phyloP scores from a whole-genome alignment of 2,329 filamentous ascomycete genomes.

The Colletotrichum musae region DNA sequence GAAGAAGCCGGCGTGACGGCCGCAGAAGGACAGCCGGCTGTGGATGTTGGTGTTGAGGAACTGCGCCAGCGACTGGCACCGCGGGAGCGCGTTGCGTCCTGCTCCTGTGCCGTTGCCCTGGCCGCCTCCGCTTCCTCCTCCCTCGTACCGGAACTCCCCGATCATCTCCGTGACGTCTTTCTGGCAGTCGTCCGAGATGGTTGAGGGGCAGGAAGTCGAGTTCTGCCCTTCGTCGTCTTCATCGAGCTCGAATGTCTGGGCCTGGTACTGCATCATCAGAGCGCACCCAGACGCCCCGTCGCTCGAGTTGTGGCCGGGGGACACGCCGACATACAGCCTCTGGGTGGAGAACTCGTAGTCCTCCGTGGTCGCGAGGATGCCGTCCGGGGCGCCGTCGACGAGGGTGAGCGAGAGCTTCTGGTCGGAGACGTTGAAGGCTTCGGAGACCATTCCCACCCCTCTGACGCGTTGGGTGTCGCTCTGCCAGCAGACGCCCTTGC shows the following conservation, averaged over 20 bases:
- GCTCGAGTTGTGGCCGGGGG: neutral
- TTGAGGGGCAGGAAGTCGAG: neutral
- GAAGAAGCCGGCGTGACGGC: neutral
- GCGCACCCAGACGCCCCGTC: neutral
- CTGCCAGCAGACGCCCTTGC: neutral
- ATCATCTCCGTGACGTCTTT: neutral
- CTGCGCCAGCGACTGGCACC: constrained; percentile 4
- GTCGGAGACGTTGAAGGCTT: neutral
- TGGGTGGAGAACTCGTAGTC: constrained; percentile 10
- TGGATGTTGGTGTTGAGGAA: constrained; percentile 14
- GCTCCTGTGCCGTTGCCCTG: neutral
- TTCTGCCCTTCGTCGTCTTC: neutral
- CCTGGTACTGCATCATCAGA: constrained; percentile 11
- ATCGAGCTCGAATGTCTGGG: neutral
- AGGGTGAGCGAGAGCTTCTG: neutral
- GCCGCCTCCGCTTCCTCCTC: neutral
- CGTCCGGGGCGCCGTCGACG: neutral
- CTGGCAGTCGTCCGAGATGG: neutral
- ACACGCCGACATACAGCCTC: constrained; percentile 9
- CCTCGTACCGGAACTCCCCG: neutral
- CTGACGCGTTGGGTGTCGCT: neutral
- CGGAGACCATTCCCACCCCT: neutral
- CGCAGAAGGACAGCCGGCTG: neutral
- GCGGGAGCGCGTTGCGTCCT: neutral
- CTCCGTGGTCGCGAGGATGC: neutral